Evolutionary conservation across 441 rosid species (phyloP).

Genomic region (Flueggea neowawraea): DNA sequence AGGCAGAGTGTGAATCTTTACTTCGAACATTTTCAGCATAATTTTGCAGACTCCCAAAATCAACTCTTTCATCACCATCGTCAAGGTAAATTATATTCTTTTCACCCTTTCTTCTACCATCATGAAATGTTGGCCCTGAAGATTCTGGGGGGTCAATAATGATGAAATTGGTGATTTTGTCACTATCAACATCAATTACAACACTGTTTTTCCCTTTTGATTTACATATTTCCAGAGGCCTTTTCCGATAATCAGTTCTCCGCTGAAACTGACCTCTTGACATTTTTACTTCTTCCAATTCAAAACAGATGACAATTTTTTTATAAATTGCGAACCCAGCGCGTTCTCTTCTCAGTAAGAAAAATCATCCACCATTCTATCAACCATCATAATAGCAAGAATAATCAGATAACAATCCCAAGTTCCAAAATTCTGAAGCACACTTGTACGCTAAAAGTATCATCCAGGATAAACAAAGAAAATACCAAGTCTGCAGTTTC

Average conservation of each 20-base stretch:
- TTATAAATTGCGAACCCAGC: not conserved
- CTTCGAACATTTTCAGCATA: not conserved
- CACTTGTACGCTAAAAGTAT: not conserved
- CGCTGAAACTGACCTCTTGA: conserved; percentile 14
- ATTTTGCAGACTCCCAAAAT: not conserved
- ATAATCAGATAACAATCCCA: not conserved
- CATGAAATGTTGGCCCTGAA: not conserved
- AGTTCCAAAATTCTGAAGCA: not conserved
- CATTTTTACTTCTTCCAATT: conserved; percentile 8
- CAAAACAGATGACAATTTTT: not conserved
- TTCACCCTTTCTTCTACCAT: conserved; percentile 7
- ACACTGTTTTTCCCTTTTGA: conserved; percentile 3
- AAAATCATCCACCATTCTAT: not conserved
- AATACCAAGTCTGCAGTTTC: not conserved
- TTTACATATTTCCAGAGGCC: conserved; percentile 4
- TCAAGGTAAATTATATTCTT: conserved; percentile 9
- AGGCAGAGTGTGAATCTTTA: conserved; percentile 2
- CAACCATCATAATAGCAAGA: not conserved
- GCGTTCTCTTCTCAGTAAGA: not conserved
- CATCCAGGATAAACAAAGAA: too few species aligned
- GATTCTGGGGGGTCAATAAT: conserved; percentile 12
- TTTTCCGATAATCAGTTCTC: conserved; percentile 10
- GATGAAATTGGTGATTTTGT: not conserved
- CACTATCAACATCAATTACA: conserved; percentile 5
- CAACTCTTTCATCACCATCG: conserved; percentile 12